Conservation (phyloP, 495 filamentous ascomycete species). For the Penicillium lividum region DNA sequence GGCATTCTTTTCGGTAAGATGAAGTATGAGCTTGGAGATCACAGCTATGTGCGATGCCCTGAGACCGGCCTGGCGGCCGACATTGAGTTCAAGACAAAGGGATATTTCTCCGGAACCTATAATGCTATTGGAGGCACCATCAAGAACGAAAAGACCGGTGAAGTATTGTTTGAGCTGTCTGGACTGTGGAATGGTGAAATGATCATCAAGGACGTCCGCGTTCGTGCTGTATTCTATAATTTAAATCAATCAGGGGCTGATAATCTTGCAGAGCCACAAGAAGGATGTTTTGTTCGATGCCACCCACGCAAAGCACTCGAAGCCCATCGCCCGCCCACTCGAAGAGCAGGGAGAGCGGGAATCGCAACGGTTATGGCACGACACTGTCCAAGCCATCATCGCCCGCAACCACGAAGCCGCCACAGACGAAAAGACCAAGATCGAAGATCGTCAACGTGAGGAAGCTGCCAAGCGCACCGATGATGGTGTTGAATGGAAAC, state of each 20-base stretch:
- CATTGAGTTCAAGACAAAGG: constrained; percentile 98
- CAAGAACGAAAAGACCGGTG: constrained; percentile 83
- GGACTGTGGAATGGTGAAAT: constrained; percentile 95
- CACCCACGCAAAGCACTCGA: constrained; percentile 68
- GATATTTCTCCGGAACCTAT: constrained; percentile 94
- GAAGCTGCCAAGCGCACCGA: constrained; percentile 81
- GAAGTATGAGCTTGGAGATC: constrained; percentile 98
- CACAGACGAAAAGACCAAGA: constrained; percentile 91
- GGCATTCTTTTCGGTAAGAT: constrained; percentile 98
- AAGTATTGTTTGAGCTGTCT: constrained; percentile 83
- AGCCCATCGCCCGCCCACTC: constrained; percentile 72
- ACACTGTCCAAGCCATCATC: constrained; percentile 76
- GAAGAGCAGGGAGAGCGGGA: constrained; percentile 89
- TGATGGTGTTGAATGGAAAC: constrained; percentile 86
- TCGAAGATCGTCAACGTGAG: constrained; percentile 88
- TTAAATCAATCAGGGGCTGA: constrained; percentile 8
- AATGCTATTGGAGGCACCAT: constrained; percentile 94
- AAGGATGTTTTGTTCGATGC: constrained; percentile 91
- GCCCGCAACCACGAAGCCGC: constrained; percentile 83
- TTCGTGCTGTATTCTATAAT: constrained; percentile 39
- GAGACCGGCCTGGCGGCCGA: constrained; percentile 85
- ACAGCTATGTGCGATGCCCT: constrained; percentile 90
- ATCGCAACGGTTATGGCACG: constrained; percentile 83
- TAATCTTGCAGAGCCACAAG: constrained; percentile 67
- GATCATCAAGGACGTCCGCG: constrained; percentile 79